Percentiles rank a stretch among this genome's conserved stretches.
Evolutionary conservation across 306 rosid genomes (phyloP).

Genomic region (Vigna reflexopilosa): DNA sequence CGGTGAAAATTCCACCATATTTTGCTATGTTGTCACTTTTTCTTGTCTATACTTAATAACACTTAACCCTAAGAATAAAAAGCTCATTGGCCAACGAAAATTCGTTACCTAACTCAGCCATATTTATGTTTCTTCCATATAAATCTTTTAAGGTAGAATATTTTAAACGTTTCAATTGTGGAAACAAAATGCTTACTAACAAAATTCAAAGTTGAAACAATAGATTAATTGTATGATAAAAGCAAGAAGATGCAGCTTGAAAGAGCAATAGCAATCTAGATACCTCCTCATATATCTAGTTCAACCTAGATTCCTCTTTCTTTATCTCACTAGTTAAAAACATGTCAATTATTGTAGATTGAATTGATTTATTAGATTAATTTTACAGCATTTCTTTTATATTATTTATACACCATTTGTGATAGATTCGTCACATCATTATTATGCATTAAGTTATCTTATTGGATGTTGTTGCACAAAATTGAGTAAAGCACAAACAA

Average conservation of each 20-base stretch:
- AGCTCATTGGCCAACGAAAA: not conserved
- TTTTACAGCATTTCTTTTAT: too few species aligned
- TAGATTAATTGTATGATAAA: not conserved
- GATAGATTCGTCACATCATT: too few species aligned
- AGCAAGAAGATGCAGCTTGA: constrained; percentile 26
- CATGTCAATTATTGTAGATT: not conserved
- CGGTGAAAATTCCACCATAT: constrained; percentile 11
- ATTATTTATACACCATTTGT: too few species aligned
- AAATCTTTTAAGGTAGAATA: not conserved
- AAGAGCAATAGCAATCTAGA: not conserved
- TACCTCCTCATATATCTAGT: constrained; percentile 16
- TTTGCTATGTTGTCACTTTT: constrained; percentile 30
- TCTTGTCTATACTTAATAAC: constrained; percentile 10
- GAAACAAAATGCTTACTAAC: constrained; percentile 24
- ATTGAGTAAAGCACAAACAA: not conserved
- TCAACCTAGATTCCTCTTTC: constrained; percentile 31
- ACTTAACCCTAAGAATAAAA: constrained; percentile 18
- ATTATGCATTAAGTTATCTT: too few species aligned
- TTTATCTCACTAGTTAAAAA: not conserved
- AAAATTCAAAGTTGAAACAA: constrained; percentile 1
- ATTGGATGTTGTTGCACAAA: not conserved
- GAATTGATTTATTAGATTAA: not conserved
- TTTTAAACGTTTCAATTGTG: constrained; percentile 22
- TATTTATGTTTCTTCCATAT: not conserved
- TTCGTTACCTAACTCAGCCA: constrained; percentile 17